These are phyloP conservation scores for Hippophae gyantsensis DNA, from an alignment of 306 rosid species.

Conservation along the genomic window DNA sequence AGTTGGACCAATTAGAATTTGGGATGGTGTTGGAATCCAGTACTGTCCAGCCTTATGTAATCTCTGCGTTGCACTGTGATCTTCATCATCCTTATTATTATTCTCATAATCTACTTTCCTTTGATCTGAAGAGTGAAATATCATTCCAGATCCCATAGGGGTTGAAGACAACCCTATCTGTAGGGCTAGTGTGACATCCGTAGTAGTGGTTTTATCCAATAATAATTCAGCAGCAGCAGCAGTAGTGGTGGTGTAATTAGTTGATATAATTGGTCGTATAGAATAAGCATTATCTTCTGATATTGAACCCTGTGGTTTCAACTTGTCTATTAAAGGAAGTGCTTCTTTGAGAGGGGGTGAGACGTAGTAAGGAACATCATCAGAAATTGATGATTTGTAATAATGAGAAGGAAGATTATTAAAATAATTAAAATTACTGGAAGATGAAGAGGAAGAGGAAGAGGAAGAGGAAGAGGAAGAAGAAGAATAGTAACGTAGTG, in stretches of 20 bases:
- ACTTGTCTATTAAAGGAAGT: constrained; percentile 28
- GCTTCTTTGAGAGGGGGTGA: constrained; percentile 3
- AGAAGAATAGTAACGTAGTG: constrained; percentile 16
- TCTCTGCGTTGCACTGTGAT: constrained; percentile 17
- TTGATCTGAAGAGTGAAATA: background rate
- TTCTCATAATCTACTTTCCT: background rate
- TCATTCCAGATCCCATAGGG: constrained; percentile 21
- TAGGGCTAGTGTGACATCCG: constrained; percentile 32
- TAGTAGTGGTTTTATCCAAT: background rate
- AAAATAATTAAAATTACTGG: too few species aligned
- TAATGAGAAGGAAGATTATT: background rate
- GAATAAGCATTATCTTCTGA: constrained; percentile 21
- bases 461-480: constrained; percentile 12
- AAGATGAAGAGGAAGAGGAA: background rate
- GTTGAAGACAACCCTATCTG: constrained; percentile 52
- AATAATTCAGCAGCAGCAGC: constrained; percentile 5
- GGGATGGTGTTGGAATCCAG: constrained; percentile 86
- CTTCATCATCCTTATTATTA: constrained; percentile 17
- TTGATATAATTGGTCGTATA: background rate
- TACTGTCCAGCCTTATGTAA: constrained; percentile 45
- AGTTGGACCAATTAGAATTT: constrained; percentile 80
- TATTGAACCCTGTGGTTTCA: constrained; percentile 10
- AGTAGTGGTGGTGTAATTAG: constrained; percentile 1
- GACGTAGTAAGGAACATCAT: constrained; percentile 7
- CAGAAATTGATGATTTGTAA: constrained; percentile 3